Conservation (phyloP, 805 yeast species). For the Teunomyces cretensis region DNA sequence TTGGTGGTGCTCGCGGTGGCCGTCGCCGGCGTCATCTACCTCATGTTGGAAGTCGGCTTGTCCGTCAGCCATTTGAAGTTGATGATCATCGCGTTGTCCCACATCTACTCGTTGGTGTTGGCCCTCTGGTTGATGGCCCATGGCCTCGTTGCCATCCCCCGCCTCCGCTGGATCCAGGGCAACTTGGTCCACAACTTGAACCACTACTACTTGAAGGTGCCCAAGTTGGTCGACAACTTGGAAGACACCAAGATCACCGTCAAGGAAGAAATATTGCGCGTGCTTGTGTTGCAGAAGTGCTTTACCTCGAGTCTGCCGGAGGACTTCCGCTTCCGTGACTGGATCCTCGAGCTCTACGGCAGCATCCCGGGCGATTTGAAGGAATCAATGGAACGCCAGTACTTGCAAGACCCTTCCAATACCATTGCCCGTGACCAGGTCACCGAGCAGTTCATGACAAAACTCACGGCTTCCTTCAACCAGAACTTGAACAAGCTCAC, state of each 20-base stretch:
- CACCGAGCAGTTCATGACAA: slow-evolving; percentile 45
- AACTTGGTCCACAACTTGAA: slow-evolving; percentile 27
- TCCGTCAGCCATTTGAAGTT: slow-evolving; percentile 57
- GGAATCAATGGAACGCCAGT: slow-evolving; percentile 32
- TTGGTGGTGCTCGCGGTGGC: slow-evolving; percentile 53
- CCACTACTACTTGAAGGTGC: slow-evolving; percentile 52
- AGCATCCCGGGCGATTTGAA: slow-evolving; percentile 41
- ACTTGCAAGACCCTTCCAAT: slow-evolving; percentile 17
- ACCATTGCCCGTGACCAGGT: slow-evolving; percentile 32
- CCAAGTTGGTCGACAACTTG: slow-evolving; percentile 55
- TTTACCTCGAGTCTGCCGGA: slow-evolving; percentile 30
- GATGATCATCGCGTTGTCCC: slow-evolving; percentile 72
- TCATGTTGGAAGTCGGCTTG: slow-evolving; percentile 54
- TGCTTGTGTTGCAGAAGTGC: slow-evolving; percentile 49
- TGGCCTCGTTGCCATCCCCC: slow-evolving; percentile 70
- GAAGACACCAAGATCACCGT: slow-evolving; percentile 63
- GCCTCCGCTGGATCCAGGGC: slow-evolving; percentile 43
- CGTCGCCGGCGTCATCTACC: slow-evolving; percentile 55
- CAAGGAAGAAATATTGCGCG: slow-evolving; percentile 61
- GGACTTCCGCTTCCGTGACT: slow-evolving; percentile 50
- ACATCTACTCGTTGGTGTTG: slow-evolving; percentile 69
- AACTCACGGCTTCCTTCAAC: slow-evolving; percentile 52
- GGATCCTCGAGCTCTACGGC: slow-evolving; percentile 61
- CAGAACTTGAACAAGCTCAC: slow-evolving; percentile 49
- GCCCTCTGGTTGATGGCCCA: slow-evolving; percentile 87